These are phyloP conservation scores for Teratosphaeria destructans DNA, from an alignment of 2,329 filamentous ascomycete genomes.

Conservation along the genomic window DNA sequence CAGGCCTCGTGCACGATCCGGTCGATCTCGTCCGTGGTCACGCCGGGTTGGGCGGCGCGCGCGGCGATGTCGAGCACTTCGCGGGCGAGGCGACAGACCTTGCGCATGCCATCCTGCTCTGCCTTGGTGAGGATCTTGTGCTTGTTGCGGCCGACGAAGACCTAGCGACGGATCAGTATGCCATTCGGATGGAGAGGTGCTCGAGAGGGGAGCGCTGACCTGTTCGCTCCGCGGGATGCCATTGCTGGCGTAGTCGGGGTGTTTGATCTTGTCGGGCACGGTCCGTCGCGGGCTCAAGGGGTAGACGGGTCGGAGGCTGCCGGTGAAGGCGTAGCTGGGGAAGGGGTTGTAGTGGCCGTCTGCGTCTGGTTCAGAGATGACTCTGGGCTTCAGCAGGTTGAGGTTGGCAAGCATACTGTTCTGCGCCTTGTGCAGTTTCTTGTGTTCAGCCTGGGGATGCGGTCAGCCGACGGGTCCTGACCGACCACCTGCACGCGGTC, in stretches of 20 bases:
- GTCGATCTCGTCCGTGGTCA: conserved; percentile 93
- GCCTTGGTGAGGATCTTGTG: conserved; percentile 71
- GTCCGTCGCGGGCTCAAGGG: conserved; percentile 58
- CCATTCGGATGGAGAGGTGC: background rate
- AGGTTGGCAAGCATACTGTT: conserved; percentile 59
- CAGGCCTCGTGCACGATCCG: conserved; percentile 92
- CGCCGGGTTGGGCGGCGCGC: conserved; percentile 71
- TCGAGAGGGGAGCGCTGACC: conserved; percentile 39
- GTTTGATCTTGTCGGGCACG: conserved; percentile 68
- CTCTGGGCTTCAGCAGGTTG: conserved; percentile 59
- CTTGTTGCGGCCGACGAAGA: conserved; percentile 60
- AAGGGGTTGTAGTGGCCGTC: conserved; percentile 88
- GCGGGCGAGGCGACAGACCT: conserved; percentile 74
- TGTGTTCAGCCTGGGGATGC: conserved; percentile 51
- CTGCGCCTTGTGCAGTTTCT: conserved; percentile 72
- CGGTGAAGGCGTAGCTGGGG: conserved; percentile 75
- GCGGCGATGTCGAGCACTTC: conserved; percentile 92
- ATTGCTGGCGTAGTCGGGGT: conserved; percentile 80
- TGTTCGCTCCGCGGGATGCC: conserved; percentile 62
- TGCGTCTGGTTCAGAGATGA: conserved; percentile 79
- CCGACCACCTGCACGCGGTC: background rate
- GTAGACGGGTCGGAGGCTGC: conserved; percentile 64
- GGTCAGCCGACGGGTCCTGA: background rate
- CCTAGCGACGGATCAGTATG: conserved; percentile 3
- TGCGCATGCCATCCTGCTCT: conserved; percentile 81